Evolutionary conservation across 108 stramenopile genomes (phyloP), one percentile per base, ranked within the genome.

Genomic region (Skeletonema potamos): DNA sequence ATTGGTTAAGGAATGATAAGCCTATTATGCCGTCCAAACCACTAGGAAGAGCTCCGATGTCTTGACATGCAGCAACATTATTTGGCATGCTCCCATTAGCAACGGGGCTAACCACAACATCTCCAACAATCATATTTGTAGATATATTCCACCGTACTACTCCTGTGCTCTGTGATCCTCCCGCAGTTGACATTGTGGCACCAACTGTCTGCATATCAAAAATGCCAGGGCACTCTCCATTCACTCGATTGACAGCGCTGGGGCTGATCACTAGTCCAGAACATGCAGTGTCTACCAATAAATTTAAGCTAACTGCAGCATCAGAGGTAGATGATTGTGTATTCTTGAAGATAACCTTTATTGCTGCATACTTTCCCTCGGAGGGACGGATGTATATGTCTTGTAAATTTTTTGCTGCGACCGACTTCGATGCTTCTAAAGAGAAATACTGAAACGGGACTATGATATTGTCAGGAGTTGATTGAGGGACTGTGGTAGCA

Each of bases 211-310:
- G 30, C 4, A 36, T 70, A 62, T 58, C 58, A 22, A 77, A 60
- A 41, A 89, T 62, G 2, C 48, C 64, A 27, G 67, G 67, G 32
- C 54, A 29, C 27, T 55, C 27, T n/a, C 24, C n/a, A 22, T 85
- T 86, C 48, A 74, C 67, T 15, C 75, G 72, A 12, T 51, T 20
- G 12, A 91, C 81, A 1, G 80, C 76, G 1, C 74, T 74, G 20
- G 92, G 88, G 15, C 85, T 76, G 10, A 93, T 59, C 2, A 93
- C 85, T 7, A 89, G 56, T 6, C 92, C 92, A 15, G 86, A 84
- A 70, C 89, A 90, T 8, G 92, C 92, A n/a, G 92, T 93, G 64
- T 93, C 92, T 28, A 93, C 76, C 20, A 93, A 51, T n/a, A 93
- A 58, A 32, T 75, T 77, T 8, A 87, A 64, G 24, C 46, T 37